Percentiles rank a stretch among this genome's conserved stretches.
Conservation (phyloP, 225 moss, liverwort and hornwort species). For the Asterella californica region DNA sequence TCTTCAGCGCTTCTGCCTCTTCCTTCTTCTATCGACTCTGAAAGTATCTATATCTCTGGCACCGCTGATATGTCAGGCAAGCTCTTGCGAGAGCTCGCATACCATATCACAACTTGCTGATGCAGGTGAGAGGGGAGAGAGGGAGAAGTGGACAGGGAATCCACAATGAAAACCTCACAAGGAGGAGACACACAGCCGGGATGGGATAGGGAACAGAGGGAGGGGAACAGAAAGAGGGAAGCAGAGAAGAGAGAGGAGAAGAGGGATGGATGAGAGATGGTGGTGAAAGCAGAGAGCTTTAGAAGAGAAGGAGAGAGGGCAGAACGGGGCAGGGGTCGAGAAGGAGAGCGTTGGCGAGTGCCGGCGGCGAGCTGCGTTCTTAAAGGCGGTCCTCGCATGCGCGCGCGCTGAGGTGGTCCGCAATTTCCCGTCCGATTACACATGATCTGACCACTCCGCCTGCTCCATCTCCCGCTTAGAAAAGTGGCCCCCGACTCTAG, state of each 20-base stretch:
- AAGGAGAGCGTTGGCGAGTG: slow-evolving; percentile 26
- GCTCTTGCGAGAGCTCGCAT: neutral
- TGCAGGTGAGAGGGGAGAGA: neutral
- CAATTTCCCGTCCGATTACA: slow-evolving; percentile 1
- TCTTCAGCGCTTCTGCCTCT: neutral
- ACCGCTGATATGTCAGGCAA: neutral
- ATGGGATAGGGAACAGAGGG: neutral
- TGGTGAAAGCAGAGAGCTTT: slow-evolving; percentile 16
- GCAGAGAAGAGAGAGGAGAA: neutral
- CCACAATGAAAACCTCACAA: neutral
- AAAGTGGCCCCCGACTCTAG: slow-evolving; percentile 28
- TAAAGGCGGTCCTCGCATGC: slow-evolving; percentile 40
- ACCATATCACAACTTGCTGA: neutral
- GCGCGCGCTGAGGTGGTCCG: slow-evolving; percentile 32
- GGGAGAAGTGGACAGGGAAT: neutral
- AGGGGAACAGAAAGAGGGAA: neutral
- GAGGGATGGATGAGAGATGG: slow-evolving; percentile 7
- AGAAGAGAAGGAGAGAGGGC: slow-evolving; percentile 16
- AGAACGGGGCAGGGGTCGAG: slow-evolving; percentile 9
- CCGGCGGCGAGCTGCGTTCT: slow-evolving; percentile 38
- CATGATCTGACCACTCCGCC: slow-evolving; percentile 19
- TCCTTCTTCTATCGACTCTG: neutral
- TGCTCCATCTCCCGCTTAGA: slow-evolving; percentile 25
- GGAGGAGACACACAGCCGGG: neutral
- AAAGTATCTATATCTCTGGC: neutral